Evolutionary conservation across 768 basidiomycete species (phyloP).

Genomic region (Lentinula detonsa): DNA sequence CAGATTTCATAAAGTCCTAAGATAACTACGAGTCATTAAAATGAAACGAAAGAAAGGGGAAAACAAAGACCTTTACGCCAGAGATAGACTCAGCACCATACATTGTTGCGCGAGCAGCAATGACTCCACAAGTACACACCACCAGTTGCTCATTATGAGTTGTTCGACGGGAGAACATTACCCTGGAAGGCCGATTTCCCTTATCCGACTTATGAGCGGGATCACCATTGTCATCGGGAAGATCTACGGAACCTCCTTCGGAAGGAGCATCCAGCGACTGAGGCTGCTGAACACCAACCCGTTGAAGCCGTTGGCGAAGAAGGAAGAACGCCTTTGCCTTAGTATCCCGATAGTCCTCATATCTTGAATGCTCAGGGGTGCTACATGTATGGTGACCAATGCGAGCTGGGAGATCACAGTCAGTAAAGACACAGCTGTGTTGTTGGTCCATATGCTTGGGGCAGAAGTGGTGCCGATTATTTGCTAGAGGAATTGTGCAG

Average conservation of each 20-base stretch:
- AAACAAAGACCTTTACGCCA: constrained; percentile 13
- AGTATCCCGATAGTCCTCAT: constrained; percentile 3
- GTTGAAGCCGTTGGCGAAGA: constrained; percentile 10
- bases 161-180: constrained; percentile 19
- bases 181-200: constrained; percentile 16
- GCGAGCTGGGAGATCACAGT: constrained; percentile 9
- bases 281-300: constrained; percentile 2
- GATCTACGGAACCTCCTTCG: too few relatives aligned
- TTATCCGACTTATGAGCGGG: constrained; percentile 7
- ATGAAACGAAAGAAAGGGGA: not conserved
- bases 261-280: too few relatives aligned
- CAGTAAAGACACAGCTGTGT: constrained; percentile 14
- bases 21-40: not conserved
- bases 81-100: constrained; percentile 21
- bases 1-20: constrained; percentile 14
- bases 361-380: constrained; percentile 5
- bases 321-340: constrained; percentile 10
- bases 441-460: too few relatives aligned
- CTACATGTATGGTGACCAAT: constrained; percentile 16
- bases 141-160: constrained; percentile 26
- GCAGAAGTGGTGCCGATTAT: too few relatives aligned
- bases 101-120: constrained; percentile 20
- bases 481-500: constrained; percentile 16
- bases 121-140: constrained; percentile 20
- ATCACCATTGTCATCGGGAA: not conserved